phyloP scores from a whole-genome alignment of 768 basidiomycete species.

The Tricholoma flavovirens region DNA sequence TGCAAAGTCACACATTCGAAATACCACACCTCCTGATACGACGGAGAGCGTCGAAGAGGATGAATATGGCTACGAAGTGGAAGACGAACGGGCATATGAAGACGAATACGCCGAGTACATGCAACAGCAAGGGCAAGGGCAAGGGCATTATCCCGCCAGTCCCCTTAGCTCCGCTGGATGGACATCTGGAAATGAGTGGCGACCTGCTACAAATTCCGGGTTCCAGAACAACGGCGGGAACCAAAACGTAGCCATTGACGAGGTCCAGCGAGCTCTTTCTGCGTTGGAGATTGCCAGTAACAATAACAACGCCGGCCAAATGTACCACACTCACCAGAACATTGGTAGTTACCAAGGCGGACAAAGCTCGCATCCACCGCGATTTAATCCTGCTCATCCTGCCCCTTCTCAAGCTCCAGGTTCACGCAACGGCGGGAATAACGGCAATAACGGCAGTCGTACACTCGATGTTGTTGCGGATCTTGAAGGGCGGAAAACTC shows the following conservation, averaged over 20 bases:
- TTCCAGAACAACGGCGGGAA: constrained; percentile 10
- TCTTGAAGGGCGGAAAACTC: constrained; percentile 62
- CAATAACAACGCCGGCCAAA: constrained; percentile 14
- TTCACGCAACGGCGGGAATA: constrained; percentile 29
- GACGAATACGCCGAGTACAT: constrained; percentile 50
- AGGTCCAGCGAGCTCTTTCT: constrained; percentile 70
- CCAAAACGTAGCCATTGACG: constrained; percentile 50
- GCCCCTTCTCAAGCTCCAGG: constrained; percentile 40
- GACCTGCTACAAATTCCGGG: constrained; percentile 24
- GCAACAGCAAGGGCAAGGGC: constrained; percentile 23
- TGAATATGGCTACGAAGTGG: constrained; percentile 43
- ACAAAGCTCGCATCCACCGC: constrained; percentile 60
- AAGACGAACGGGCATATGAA: constrained; percentile 49
- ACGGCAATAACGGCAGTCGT: constrained; percentile 29
- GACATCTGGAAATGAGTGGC: constrained; percentile 61
- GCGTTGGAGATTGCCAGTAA: constrained; percentile 54
- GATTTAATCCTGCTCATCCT: constrained; percentile 55
- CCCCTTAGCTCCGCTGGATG: constrained; percentile 65
- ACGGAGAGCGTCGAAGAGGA: constrained; percentile 44
- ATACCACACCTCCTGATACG: constrained; percentile 34
- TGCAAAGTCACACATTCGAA: constrained; percentile 37
- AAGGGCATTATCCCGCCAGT: constrained; percentile 47
- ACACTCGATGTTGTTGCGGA: constrained; percentile 58
- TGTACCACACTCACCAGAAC: constrained; percentile 24
- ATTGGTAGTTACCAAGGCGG: constrained; percentile 32